These are phyloP conservation scores for Pseudogymnoascus pannorum DNA, from an alignment of 2,329 filamentous ascomycete species.

Conservation along the genomic window DNA sequence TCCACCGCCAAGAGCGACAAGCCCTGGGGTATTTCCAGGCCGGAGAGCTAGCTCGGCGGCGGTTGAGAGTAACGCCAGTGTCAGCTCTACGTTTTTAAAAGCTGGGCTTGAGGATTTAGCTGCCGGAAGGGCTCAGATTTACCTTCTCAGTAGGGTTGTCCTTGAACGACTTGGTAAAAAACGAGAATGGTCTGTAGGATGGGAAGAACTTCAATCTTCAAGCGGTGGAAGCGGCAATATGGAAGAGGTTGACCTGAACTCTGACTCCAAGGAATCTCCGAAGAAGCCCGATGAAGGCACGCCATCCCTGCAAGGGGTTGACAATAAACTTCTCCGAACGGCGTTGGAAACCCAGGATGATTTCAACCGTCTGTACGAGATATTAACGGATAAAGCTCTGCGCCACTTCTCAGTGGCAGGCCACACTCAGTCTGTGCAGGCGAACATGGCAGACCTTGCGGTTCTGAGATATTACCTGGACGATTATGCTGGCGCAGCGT, in stretches of 20 bases:
- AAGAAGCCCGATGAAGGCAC: slow-evolving; percentile 3
- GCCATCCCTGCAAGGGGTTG: slow-evolving; percentile 39
- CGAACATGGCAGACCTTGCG: slow-evolving; percentile 76
- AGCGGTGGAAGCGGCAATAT: slow-evolving; percentile 27
- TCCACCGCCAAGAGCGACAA: slow-evolving; percentile 36
- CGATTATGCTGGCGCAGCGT: slow-evolving; percentile 66
- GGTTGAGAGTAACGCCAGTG: slow-evolving; percentile 33
- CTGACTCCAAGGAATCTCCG: slow-evolving; percentile 26
- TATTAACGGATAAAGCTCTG: slow-evolving; percentile 75
- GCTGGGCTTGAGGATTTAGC: slow-evolving; percentile 73
- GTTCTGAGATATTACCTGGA: slow-evolving; percentile 70
- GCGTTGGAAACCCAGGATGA: slow-evolving; percentile 55
- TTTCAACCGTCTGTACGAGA: slow-evolving; percentile 63
- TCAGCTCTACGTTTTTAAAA: slow-evolving; percentile 44
- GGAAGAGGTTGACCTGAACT: slow-evolving; percentile 51
- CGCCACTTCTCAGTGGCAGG: slow-evolving; percentile 76
- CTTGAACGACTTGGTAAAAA: slow-evolving; percentile 67
- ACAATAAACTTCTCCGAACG: slow-evolving; percentile 49
- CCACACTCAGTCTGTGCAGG: slow-evolving; percentile 68
- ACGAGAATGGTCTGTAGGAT: slow-evolving; percentile 69
- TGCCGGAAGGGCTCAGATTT: slow-evolving; percentile 73
- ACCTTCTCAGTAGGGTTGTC: slow-evolving; percentile 70
- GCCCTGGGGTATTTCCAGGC: slow-evolving; percentile 48
- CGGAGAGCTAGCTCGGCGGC: slow-evolving; percentile 34
- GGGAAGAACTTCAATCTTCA: slow-evolving; percentile 46